phyloP scores from a whole-genome alignment of 805 yeast species.

The Pichia thaimueangensis region DNA sequence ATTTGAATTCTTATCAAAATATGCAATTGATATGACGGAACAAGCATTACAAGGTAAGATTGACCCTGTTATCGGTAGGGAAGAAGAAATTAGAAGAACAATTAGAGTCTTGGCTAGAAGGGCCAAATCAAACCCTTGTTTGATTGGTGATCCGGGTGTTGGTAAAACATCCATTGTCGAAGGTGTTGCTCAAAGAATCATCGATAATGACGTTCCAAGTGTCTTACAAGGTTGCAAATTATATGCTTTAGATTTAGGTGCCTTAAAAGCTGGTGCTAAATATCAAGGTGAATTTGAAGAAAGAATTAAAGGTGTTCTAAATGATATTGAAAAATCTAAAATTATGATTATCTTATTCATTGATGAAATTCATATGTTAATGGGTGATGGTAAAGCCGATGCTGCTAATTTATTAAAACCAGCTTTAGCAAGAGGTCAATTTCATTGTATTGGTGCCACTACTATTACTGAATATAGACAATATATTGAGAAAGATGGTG shows the following conservation, averaged over 20 bases:
- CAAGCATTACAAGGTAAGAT: slow-evolving; percentile 89
- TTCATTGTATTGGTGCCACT: slow-evolving; percentile 98
- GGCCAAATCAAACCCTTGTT: slow-evolving; percentile 92
- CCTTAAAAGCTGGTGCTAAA: slow-evolving; percentile 97
- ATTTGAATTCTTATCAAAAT: slow-evolving; percentile 78
- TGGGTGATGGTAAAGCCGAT: slow-evolving; percentile 98
- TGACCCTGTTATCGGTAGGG: slow-evolving; percentile 98
- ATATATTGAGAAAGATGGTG: slow-evolving; percentile 93
- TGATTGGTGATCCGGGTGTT: slow-evolving; percentile 99
- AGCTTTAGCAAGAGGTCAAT: slow-evolving; percentile 90
- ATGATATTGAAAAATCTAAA: slow-evolving; percentile 84
- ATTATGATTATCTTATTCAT: slow-evolving; percentile 85
- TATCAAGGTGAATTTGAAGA: slow-evolving; percentile 99
- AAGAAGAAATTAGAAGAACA: slow-evolving; percentile 94
- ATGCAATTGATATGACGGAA: slow-evolving; percentile 91
- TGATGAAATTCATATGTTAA: slow-evolving; percentile 97
- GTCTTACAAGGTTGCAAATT: slow-evolving; percentile 75
- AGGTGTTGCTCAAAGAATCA: slow-evolving; percentile 96
- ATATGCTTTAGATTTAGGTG: slow-evolving; percentile 89
- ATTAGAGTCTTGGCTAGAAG: slow-evolving; percentile 95
- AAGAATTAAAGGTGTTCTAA: slow-evolving; percentile 92
- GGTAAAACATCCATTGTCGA: slow-evolving; percentile 98
- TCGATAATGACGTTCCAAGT: slow-evolving; percentile 91
- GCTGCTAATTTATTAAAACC: slow-evolving; percentile 97
- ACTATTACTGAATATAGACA: slow-evolving; percentile 92